Evolutionary conservation across 192 early-diverging fungal species (phyloP), one percentile per base, ranked within the genome.

Genomic region (Gonapodya sp.): DNA sequence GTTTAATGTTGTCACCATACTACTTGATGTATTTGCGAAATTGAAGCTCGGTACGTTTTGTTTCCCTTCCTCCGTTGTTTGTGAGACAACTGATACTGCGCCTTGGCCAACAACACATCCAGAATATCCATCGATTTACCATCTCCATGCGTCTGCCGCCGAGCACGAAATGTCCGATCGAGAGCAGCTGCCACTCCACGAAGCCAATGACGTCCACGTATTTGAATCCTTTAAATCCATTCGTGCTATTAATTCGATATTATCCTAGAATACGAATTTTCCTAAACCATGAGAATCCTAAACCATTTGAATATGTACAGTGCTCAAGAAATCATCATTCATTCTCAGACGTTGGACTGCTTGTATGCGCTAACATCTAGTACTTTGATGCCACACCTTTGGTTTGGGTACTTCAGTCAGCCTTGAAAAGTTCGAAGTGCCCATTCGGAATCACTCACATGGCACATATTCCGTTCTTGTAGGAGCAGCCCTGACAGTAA

Each of bases 401-500:
- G 24, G 24, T 8, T 16, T 64, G 46, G 8, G 46, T 64, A 24
- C 24, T 64, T 16, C 8, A n/a, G n/a, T n/a, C n/a, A n/a, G n/a
- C n/a, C n/a, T n/a, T n/a, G n/a, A n/a, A n/a, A n/a, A n/a, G n/a
- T n/a, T n/a, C n/a, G n/a, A n/a, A n/a, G n/a, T n/a, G n/a, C n/a
- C n/a, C n/a, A 16, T 64, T 8, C 8, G 46, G 24, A 16, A 64
- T 64, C 46, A 64, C 46, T 64, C 46, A 64, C 75, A 77, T 77
- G 75, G 30, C 34, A 34, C 75, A 77, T 18, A 77, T 77, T 18
- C 75, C 75, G 14, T 16, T 34, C 31, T 77, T 77, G 75, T 77
- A 77, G 2, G 75, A 16, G 31, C 75, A 77, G 75, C 75, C 30
- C 30, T 72, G 64, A 72, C 64, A 72, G 30, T 18, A 72, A 72